Base-by-base conservation (phyloP, 495 filamentous ascomycete species). In the Podospora bellae-mahoneyi region DNA sequence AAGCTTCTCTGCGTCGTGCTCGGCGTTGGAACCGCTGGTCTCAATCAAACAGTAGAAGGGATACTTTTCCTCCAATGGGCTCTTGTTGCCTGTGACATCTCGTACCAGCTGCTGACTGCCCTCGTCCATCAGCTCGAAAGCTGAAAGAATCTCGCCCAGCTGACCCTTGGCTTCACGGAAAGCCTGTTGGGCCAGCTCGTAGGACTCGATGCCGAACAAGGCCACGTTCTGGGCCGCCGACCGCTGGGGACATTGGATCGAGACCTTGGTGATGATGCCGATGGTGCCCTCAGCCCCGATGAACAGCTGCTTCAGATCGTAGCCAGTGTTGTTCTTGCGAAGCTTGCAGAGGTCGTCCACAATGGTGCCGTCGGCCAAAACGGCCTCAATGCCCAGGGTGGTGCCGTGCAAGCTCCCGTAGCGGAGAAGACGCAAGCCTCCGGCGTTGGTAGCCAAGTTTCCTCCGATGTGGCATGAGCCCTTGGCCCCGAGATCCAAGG, bases 391-490 rank as follows among this genome's bases (percentile, higher is more conserved):
- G 19, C 95, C 95, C 13, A 99, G 83, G 1, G 97, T 92, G 48
- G 83, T 98, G 1, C 95, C 95, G 76, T 98, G 95, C 62, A 99
- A 81, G 81, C 90, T 95, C 48, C 95, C 95, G 78, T 99, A 99
- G 39, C 95, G 87, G 26, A 99, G 84, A 16, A 99, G 82, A 55
- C 95, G 87, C 44, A 99, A 84, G 0, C 95, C 95, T 61, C 95
- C 95, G 1, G 95, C 95, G 72, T 99, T 99, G 44, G 94, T 97
- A 0, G 95, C 88, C n/a, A 98, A 90, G 74, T 97, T 98, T n/a
- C 96, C 95, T 67, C 96, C 95, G 67, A 99, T 90, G 62, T 98
- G 96, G 81, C 96, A 98, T 10, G 92, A 97, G 9, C 95, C 95
- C 81, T 99, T 99, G 1, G 95, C 95, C 68, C 95, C 95, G 20